Percentiles rank a stretch among this genome's conserved stretches.
These are phyloP conservation scores for Gastrolobium villosum DNA, from an alignment of 306 rosid species.

Conservation along the genomic window DNA sequence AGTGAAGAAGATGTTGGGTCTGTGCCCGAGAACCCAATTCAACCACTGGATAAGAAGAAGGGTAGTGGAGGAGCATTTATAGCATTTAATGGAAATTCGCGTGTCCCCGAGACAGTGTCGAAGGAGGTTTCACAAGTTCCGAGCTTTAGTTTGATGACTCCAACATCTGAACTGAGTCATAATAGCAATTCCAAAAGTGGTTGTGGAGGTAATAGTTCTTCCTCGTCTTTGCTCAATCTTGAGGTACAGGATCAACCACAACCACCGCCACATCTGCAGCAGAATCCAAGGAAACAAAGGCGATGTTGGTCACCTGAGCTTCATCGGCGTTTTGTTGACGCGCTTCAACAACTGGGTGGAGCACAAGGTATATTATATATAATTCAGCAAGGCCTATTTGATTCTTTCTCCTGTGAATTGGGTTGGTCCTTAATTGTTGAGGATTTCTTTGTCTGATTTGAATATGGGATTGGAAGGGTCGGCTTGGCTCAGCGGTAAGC, in stretches of 20 bases:
- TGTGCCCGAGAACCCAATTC: constrained; percentile 54
- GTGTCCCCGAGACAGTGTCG: constrained; percentile 21
- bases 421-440: background rate
- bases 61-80: constrained; percentile 59
- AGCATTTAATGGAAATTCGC: constrained; percentile 53
- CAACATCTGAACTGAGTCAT: constrained; percentile 56
- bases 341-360: constrained; percentile 88
- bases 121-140: constrained; percentile 65
- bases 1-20: constrained; percentile 64
- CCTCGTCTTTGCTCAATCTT: constrained; percentile 55
- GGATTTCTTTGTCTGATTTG: background rate
- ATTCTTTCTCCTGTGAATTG: background rate
- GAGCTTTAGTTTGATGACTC: constrained; percentile 67
- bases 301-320: constrained; percentile 94
- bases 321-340: constrained; percentile 79
- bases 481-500: too few species aligned
- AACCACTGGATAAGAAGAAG: constrained; percentile 44
- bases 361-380: constrained; percentile 64
- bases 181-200: constrained; percentile 50
- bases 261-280: constrained; percentile 51
- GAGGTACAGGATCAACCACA: constrained; percentile 57
- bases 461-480: constrained; percentile 34
- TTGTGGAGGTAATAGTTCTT: constrained; percentile 55
- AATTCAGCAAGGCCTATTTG: background rate
- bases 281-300: constrained; percentile 73